Conservation (phyloP, 306 rosid species). For the Benincasa hispida region DNA sequence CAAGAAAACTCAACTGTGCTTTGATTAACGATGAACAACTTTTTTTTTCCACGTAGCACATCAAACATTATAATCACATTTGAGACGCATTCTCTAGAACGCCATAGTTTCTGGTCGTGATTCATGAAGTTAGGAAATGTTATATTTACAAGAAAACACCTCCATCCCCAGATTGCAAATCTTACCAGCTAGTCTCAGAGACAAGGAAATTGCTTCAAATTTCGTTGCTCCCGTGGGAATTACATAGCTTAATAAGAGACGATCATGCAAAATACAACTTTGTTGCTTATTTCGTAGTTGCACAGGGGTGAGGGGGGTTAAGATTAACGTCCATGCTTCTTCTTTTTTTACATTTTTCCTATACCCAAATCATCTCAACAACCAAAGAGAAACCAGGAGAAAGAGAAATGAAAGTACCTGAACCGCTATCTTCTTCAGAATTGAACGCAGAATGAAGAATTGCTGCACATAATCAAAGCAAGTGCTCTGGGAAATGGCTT, state of each 20-base stretch:
- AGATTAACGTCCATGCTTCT: background rate
- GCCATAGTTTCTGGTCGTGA: background rate
- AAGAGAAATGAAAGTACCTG: background rate
- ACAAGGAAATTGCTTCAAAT: background rate
- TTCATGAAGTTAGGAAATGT: background rate
- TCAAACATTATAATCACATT: background rate
- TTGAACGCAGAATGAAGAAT: background rate
- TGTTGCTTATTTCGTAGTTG: background rate
- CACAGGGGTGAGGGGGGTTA: background rate
- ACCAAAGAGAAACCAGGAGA: background rate
- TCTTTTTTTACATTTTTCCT: background rate
- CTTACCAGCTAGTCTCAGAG: background rate
- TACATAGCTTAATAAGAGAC: background rate
- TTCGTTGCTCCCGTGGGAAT: background rate
- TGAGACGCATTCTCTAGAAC: background rate
- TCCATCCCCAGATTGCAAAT: background rate
- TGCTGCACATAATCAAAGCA: background rate
- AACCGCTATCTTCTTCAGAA: background rate
- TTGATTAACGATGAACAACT: background rate
- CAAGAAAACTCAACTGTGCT: background rate
- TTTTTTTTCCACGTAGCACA: background rate
- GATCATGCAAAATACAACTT: background rate
- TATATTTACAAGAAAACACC: background rate
- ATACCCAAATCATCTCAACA: background rate
- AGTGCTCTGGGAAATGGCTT: background rate